Percentiles rank a stretch among this genome's conserved stretches.
These are phyloP conservation scores for Pisolithus microcarpus DNA, from an alignment of 768 basidiomycete species.

Conservation along the genomic window DNA sequence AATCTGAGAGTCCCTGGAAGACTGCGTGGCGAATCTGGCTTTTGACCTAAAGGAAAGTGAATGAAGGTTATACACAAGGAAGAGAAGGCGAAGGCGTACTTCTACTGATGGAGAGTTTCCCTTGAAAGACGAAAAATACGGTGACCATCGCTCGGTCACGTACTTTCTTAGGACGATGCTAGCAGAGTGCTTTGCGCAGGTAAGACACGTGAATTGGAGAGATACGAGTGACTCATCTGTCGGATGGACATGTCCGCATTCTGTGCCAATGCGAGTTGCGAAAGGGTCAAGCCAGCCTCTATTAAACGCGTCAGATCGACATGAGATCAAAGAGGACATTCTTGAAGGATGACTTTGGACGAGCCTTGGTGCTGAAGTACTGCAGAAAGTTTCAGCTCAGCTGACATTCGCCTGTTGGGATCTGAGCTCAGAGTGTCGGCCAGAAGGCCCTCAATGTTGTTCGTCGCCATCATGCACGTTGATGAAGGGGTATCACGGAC, in stretches of 20 bases:
- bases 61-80: conserved; percentile 2
- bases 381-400: conserved; percentile 72
- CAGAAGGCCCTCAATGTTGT: conserved; percentile 46
- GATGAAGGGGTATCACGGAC: not conserved
- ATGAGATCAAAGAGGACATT: conserved; percentile 14
- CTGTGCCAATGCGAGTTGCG: conserved; percentile 59
- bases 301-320: conserved; percentile 32
- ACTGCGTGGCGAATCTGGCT: conserved; percentile 67
- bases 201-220: conserved; percentile 33
- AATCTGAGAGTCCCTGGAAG: conserved; percentile 80
- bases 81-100: conserved; percentile 37
- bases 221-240: conserved; percentile 65
- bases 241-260: conserved; percentile 63
- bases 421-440: conserved; percentile 69
- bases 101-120: conserved; percentile 67
- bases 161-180: conserved; percentile 85
- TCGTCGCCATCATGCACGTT: conserved; percentile 21
- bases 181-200: conserved; percentile 69
- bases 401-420: conserved; percentile 61
- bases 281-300: conserved; percentile 73
- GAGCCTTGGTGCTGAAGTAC: conserved; percentile 60
- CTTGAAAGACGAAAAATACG: conserved; percentile 70
- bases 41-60: conserved; percentile 53
- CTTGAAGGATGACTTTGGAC: conserved; percentile 22
- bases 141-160: conserved; percentile 85